phyloP scores from a whole-genome alignment of 192 early-diverging fungal species.

The Backusella sp. region DNA sequence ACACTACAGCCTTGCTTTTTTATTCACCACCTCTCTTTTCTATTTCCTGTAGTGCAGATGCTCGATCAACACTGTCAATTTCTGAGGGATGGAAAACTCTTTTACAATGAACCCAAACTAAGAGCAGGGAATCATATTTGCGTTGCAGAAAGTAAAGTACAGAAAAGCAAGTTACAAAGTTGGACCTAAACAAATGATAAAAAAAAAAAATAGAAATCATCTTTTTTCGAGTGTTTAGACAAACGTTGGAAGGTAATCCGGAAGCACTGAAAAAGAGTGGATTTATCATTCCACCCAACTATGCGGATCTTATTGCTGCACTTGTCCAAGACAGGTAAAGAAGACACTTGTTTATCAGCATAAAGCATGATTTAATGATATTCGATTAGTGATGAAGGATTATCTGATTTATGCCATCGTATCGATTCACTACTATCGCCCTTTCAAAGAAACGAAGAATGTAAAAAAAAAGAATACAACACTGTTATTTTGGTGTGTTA shows the following conservation, averaged over 20 bases:
- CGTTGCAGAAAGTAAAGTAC: conserved; percentile 16
- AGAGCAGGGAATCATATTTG: conserved; percentile 16
- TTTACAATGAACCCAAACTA: conserved; percentile 17
- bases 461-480: conserved; percentile 10
- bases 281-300: background rate
- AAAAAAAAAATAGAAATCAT: conserved; percentile 2
- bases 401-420: conserved; percentile 14
- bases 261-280: background rate
- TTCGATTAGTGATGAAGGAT: conserved; percentile 19
- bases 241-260: background rate
- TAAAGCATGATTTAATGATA: too few relatives aligned
- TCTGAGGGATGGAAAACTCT: conserved; percentile 27
- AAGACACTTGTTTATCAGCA: too few relatives aligned
- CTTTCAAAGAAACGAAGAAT: conserved; percentile 24
- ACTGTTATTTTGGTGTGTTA: background rate
- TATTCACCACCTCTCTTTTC: background rate
- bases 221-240: conserved; percentile 14
- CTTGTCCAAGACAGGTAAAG: conserved; percentile 13
- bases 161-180: background rate
- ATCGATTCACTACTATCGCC: conserved; percentile 27
- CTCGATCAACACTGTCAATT: conserved; percentile 2
- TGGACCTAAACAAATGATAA: background rate
- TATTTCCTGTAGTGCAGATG: background rate
- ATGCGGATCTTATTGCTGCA: conserved; percentile 13
- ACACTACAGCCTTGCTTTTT: background rate